These are phyloP conservation scores for Diplogelasinospora grovesii DNA, from an alignment of 495 filamentous ascomycete species.

Conservation along the genomic window DNA sequence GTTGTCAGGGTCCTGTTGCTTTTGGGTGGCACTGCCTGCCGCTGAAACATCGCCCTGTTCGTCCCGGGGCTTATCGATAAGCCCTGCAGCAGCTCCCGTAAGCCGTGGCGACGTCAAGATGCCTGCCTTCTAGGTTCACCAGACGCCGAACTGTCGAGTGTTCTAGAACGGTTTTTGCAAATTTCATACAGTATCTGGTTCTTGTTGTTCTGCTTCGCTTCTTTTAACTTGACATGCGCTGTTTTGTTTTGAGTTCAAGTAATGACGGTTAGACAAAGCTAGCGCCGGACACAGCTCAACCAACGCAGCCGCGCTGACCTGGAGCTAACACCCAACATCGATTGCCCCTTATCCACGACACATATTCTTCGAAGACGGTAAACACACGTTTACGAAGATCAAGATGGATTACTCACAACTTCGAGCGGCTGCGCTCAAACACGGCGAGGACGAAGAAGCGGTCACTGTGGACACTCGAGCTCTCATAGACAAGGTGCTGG, in stretches of 20 bases:
- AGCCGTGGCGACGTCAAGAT: background rate
- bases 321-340: background rate
- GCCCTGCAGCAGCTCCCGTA: background rate
- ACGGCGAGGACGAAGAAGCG: slow-evolving; percentile 88
- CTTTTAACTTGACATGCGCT: too few relatives aligned
- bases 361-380: background rate
- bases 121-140: background rate
- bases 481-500: slow-evolving; percentile 94
- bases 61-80: background rate
- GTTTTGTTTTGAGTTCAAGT: too few relatives aligned
- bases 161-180: background rate
- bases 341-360: too few relatives aligned
- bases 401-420: slow-evolving; percentile 73
- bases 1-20: background rate
- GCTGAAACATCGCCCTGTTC: slow-evolving; percentile 7
- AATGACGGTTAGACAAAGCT: too few relatives aligned
- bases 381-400: background rate
- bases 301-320: too few relatives aligned
- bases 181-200: too few relatives aligned
- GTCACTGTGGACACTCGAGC: slow-evolving; percentile 97
- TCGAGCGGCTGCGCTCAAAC: slow-evolving; percentile 76
- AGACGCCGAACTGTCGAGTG: background rate
- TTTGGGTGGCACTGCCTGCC: background rate
- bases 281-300: too few relatives aligned
- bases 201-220: too few relatives aligned